Conservation (phyloP, 2,329 filamentous ascomycete species). For the Triangularia setosa region DNA sequence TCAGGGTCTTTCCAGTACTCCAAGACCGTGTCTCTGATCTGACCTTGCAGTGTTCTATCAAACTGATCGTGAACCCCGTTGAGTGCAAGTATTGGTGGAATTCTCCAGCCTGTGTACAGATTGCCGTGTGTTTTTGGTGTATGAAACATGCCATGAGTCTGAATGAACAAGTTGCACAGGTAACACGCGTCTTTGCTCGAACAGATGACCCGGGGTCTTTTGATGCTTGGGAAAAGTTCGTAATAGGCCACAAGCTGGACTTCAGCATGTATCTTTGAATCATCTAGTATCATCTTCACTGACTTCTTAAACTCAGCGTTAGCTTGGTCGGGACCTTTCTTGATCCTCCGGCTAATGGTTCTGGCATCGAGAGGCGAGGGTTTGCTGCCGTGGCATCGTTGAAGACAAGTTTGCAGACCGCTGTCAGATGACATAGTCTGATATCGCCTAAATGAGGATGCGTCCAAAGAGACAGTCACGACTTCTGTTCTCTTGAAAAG, state of each 20-base stretch:
- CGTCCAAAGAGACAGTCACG: slow-evolving; percentile 29
- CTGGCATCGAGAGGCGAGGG: not conserved
- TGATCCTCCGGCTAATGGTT: not conserved
- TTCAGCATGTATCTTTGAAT: slow-evolving; percentile 46
- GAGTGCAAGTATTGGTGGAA: slow-evolving; percentile 31
- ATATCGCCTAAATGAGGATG: slow-evolving; percentile 24
- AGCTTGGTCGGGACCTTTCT: not conserved
- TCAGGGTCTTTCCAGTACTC: not conserved
- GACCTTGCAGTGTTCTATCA: slow-evolving; percentile 6
- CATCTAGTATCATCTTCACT: slow-evolving; percentile 10
- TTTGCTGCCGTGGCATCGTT: slow-evolving; percentile 1
- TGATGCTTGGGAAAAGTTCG: slow-evolving; percentile 29
- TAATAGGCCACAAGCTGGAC: slow-evolving; percentile 46
- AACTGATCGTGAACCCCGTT: slow-evolving; percentile 2
- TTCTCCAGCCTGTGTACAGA: slow-evolving; percentile 43
- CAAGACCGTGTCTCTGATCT: slow-evolving; percentile 1
- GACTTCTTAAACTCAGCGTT: not conserved
- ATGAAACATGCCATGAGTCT: slow-evolving; percentile 37
- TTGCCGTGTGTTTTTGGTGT: slow-evolving; percentile 41
- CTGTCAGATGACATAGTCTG: slow-evolving; percentile 1
- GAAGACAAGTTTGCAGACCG: slow-evolving; percentile 10
- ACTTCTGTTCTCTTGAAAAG: slow-evolving; percentile 30
- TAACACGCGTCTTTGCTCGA: slow-evolving; percentile 50
- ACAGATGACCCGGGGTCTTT: slow-evolving; percentile 40
- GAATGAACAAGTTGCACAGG: slow-evolving; percentile 47